A percentile compares a stretch with the other conserved stretches of the same genome.
phyloP scores from a whole-genome alignment of 2,329 filamentous ascomycete genomes.

The Ophiocordyceps camponoti-leonardi region DNA sequence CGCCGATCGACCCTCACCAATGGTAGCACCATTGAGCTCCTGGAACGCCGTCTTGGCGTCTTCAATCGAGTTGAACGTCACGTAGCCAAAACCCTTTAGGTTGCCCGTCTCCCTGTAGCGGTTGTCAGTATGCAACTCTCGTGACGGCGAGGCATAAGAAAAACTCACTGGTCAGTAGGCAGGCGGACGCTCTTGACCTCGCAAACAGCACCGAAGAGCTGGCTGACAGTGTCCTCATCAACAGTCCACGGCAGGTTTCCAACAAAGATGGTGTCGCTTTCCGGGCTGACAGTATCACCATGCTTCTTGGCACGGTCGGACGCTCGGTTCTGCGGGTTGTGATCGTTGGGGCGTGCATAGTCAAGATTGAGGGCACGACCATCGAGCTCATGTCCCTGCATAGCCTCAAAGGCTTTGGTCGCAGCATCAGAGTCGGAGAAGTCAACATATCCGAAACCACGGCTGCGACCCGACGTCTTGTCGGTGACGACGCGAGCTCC shows the following conservation, averaged over 20 bases:
- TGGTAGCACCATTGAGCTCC: slow-evolving; percentile 47
- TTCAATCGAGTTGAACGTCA: slow-evolving; percentile 66
- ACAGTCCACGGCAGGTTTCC: slow-evolving; percentile 80
- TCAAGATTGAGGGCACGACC: slow-evolving; percentile 63
- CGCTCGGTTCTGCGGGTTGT: slow-evolving; percentile 36
- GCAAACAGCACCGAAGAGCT: slow-evolving; percentile 56
- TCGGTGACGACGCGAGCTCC: slow-evolving; percentile 71
- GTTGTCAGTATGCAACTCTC: slow-evolving; percentile 1
- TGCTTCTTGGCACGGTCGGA: slow-evolving; percentile 49
- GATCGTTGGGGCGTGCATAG: slow-evolving; percentile 46
- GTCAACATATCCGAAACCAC: slow-evolving; percentile 89
- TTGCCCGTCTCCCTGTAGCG: slow-evolving; percentile 51
- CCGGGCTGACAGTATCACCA: slow-evolving; percentile 64
- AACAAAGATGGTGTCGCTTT: slow-evolving; percentile 77
- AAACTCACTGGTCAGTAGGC: slow-evolving; percentile 58
- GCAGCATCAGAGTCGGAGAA: slow-evolving; percentile 53
- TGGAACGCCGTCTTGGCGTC: slow-evolving; percentile 65
- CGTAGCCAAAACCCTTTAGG: slow-evolving; percentile 86
- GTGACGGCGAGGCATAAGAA: not conserved
- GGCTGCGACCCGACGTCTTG: slow-evolving; percentile 63
- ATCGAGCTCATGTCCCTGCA: slow-evolving; percentile 59
- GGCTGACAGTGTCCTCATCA: slow-evolving; percentile 56
- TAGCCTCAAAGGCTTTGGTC: slow-evolving; percentile 54
- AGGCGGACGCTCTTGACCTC: slow-evolving; percentile 66
- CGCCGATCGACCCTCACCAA: slow-evolving; percentile 47